Base-by-base conservation (phyloP, 371 early-diverging fungal species). In the Choanephora cucurbitarum region DNA sequence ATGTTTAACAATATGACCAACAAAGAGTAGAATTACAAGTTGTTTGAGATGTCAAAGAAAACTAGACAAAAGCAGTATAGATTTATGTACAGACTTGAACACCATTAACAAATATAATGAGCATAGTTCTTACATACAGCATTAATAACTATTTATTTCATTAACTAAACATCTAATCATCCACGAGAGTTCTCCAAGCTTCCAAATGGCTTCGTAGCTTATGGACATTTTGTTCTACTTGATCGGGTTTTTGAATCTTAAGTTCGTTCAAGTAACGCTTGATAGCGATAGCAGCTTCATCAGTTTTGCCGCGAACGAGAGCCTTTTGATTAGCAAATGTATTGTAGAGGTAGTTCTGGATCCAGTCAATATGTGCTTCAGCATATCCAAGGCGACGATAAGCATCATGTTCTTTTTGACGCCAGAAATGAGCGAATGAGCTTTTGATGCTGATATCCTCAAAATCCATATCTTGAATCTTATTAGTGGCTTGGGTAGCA, bases 201-300 rank as follows among this genome's bases (percentile, higher is more conserved):
- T 73, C 69, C 11, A 76, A 52, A 43, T 64, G 58, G 31, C 64
- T 49, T 47, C 63, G 62, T 15, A 76, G 24, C 42, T 60, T 58
- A n/a, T 64, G 62, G 31, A 76, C 64, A 56, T 62, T 64, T 10
- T 64, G 57, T 19, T 76, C 71, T 1, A 73, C 52, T 42, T 76
- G 77, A 15, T 28, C 37, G 7, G 77, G 60, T 4, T 69, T 58
- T 51, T 76, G 71, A 18, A 76, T 55, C 23, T 58, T 52, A 13
- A 69, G 52, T 14, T 56, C 59, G 11, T 66, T 57, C 19, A 76
- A 31, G 52, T 72, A 75, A 10, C 66, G 50, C n/a, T 60, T 64
- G 15, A 78, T 51, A 19, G 55, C 57, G 24, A 56, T 58, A 23
- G 64, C 45, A 0, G 65, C 66, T 17, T 60, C 62, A 17, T 70